Evolutionary conservation across 441 rosid genomes (phyloP).

Genomic region (Aleurites moluccanus): DNA sequence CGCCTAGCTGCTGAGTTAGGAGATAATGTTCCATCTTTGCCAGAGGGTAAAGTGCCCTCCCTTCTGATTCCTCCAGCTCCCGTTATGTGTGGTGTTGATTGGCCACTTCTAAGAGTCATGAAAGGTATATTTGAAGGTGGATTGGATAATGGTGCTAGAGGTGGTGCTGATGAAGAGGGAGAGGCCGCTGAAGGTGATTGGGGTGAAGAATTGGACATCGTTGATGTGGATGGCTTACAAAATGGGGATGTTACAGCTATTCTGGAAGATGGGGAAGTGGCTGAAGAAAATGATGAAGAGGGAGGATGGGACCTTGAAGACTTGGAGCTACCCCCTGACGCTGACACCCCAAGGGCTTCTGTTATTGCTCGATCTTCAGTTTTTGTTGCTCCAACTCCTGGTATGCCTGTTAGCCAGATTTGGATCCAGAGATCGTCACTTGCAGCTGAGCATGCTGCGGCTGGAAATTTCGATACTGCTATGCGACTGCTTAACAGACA

Average conservation of each 20-base stretch:
- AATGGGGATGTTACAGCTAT: constrained; percentile 54
- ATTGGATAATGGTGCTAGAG: constrained; percentile 51
- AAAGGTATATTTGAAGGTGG: constrained; percentile 87
- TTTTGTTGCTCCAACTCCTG: constrained; percentile 73
- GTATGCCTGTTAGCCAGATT: constrained; percentile 77
- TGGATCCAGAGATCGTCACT: constrained; percentile 82
- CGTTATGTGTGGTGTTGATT: constrained; percentile 71
- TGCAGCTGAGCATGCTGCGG: constrained; percentile 90
- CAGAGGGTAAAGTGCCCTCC: constrained; percentile 60
- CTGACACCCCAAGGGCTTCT: constrained; percentile 67
- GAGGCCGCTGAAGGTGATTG: constrained; percentile 69
- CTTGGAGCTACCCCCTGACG: constrained; percentile 76
- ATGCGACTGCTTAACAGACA: constrained; percentile 85
- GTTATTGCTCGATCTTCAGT: constrained; percentile 50
- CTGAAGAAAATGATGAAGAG: constrained; percentile 55
- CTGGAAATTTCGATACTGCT: constrained; percentile 86
- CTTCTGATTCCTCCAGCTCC: constrained; percentile 75
- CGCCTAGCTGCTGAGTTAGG: constrained; percentile 63
- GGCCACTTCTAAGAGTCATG: constrained; percentile 87
- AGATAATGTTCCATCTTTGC: constrained; percentile 60
- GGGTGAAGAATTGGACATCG: constrained; percentile 76
- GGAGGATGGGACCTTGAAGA: constrained; percentile 94
- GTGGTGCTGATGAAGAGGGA: constrained; percentile 49
- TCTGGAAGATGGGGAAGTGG: constrained; percentile 62
- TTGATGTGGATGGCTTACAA: constrained; percentile 56